Evolutionary conservation across 768 basidiomycete genomes (phyloP), one percentile per base, ranked within the genome.

Genomic region (Cyclocybe cylindracea): DNA sequence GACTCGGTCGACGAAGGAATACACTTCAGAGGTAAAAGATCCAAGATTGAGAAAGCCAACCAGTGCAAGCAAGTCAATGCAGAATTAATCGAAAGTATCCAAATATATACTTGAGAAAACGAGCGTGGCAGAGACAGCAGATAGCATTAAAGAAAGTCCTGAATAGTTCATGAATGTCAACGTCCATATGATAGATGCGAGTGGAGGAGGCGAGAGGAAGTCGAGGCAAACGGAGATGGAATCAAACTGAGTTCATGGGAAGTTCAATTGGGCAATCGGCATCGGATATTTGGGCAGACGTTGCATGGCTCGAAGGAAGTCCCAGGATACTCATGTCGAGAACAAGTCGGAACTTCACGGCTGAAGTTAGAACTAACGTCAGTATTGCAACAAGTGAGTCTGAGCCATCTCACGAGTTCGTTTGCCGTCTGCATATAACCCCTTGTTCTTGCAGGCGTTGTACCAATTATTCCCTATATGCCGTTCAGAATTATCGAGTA

Each of bases 201-300:
- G 18, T 56, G 18, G 46, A 46, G 32, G 24, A 42, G 49, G 53
- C 33, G 52, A 48, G 31, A 39, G 37, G 43, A 54, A 18, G 43
- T 16, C 35, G 39, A 45, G 33, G 7, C 51, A 16, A 44, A 44
- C 31, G 39, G 31, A 37, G 29, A 40, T 16, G 29, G 36, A 48
- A 48, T 62, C 48, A 89, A 32, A 64, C 77, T 45, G 80, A 74
- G 58, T 73, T 80, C 3, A 72, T 58, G 5, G 86, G 63, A 0
- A 92, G 74, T 61, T 89, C 80, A 52, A 88, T 79, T 1, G 92
- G 93, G 56, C 87, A 90, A 19, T 78, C 70, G 0, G 84, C 91
- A 58, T 79, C 72, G 7, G 78, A 66, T 35, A 89, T 76, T 52
- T 80, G 76, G 0, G 82, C 81, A 0, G 85, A 82, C 3, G 85